Percentiles rank a stretch among this genome's conserved stretches.
These are phyloP conservation scores for Abelmoschus esculentus DNA, from an alignment of 345 rosid species.

Conservation along the genomic window DNA sequence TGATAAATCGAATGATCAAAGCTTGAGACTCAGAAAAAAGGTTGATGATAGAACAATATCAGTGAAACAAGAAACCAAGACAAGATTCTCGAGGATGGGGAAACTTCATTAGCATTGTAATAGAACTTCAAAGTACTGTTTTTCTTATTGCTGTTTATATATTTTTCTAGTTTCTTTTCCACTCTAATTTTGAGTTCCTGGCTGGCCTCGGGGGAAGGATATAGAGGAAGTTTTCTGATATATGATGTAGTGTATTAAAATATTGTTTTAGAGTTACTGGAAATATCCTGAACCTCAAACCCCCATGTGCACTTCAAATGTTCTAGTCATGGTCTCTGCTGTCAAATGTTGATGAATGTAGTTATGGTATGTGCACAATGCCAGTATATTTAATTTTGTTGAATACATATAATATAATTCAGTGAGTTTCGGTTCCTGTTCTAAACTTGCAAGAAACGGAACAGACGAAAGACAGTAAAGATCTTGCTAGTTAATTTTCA, in stretches of 20 bases:
- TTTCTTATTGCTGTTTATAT: no score
- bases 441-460: not conserved
- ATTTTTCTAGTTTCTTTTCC: not conserved
- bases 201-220: not conserved
- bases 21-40: no score
- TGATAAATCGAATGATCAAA: not conserved
- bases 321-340: not conserved
- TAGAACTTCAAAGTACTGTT: not conserved
- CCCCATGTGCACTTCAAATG: conserved; percentile 14
- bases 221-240: not conserved
- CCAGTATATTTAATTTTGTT: not conserved
- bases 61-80: not conserved
- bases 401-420: not conserved
- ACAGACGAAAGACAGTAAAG: not conserved
- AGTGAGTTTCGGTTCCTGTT: not conserved
- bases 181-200: not conserved
- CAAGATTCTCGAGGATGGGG: not conserved
- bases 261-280: not conserved
- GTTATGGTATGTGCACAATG: not conserved
- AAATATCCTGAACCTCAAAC: not conserved
- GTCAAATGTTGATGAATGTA: not conserved
- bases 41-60: not conserved
- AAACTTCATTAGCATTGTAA: conserved; percentile 6
- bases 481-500: not conserved
- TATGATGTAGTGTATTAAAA: not conserved